Conservation (phyloP, 805 yeast species). For the Cyberlindnera amylophila region DNA sequence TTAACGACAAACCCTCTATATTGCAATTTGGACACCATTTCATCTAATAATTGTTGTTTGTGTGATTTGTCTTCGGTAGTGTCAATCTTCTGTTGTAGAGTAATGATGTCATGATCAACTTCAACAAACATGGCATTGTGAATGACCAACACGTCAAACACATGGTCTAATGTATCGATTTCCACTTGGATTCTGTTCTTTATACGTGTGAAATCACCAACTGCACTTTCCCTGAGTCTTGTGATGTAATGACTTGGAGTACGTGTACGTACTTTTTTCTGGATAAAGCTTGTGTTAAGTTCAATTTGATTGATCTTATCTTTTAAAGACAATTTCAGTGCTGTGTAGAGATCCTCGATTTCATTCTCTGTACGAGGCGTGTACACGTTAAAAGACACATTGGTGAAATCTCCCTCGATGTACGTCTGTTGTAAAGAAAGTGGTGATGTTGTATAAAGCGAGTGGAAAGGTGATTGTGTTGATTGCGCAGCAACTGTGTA, state of each 20-base stretch:
- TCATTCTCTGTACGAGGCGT: slow-evolving; percentile 10
- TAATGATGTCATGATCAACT: neutral
- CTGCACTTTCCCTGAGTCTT: slow-evolving; percentile 14
- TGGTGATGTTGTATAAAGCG: slow-evolving; percentile 11
- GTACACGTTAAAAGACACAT: slow-evolving; percentile 15
- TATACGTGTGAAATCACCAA: slow-evolving; percentile 20
- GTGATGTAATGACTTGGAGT: slow-evolving; percentile 21
- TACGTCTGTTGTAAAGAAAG: slow-evolving; percentile 1
- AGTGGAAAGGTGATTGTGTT: slow-evolving; percentile 14
- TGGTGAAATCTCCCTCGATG: slow-evolving; percentile 7
- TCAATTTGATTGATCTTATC: slow-evolving; percentile 23
- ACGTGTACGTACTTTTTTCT: slow-evolving; percentile 19
- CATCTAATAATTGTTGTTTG: neutral
- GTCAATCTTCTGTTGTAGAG: neutral
- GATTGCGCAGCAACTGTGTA: slow-evolving; percentile 13
- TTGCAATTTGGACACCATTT: slow-evolving; percentile 5
- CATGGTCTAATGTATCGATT: slow-evolving; percentile 1
- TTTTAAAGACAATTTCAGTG: slow-evolving; percentile 11
- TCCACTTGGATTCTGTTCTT: slow-evolving; percentile 13
- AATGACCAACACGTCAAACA: slow-evolving; percentile 10
- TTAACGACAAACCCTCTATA: slow-evolving; percentile 8
- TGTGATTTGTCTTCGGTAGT: neutral
- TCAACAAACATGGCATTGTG: slow-evolving; percentile 14
- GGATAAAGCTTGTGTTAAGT: slow-evolving; percentile 19
- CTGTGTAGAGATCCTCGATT: slow-evolving; percentile 12